Base-by-base conservation (phyloP, 2,329 filamentous ascomycete genomes). In the Raffaelea deltoideospora region DNA sequence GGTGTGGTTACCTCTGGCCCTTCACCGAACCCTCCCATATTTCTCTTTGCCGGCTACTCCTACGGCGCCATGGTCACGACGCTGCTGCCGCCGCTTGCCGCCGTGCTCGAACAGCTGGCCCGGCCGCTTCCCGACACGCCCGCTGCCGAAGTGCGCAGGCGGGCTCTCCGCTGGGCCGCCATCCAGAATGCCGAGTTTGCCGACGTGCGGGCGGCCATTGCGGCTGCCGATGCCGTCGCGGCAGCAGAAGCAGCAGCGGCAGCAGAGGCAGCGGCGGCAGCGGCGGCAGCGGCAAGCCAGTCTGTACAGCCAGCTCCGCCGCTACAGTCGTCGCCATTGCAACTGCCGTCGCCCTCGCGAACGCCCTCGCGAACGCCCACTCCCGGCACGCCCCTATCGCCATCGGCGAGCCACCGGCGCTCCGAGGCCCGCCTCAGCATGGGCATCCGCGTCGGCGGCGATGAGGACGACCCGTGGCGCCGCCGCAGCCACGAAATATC, bases 1-100 rank as follows among this genome's bases (percentile, higher is more conserved):
- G n/a, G n/a, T n/a, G n/a, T n/a, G n/a, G n/a, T n/a, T n/a, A 23
- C 29, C 11, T 20, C 20, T 11, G 17, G 18, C 10, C 35, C 30
- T 15, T 30, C 45, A 7, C 37, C 41, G 34, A 43, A 10, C 11
- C 24, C 33, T 4, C 58, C 55, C 3, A 38, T 63, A 33, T 50
- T 76, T 3, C 48, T 94, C 5, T 62, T 36, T 7, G 79, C 71
- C 2, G 87, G 87, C 11, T 95, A 95, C 54, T 94, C 86, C 0
- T 95, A 95, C 54, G 90, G 90, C 31, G 83, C 85, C 5, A 69
- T 94, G 50, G 72, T 96, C 28, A 76, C 84, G 3, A 75, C 71
- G 1, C 74, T 79, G 39, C 66, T 93, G 0, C 83, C 85, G 0
- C 63, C 74, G 0, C 57, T 78, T 26, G 53, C 61, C 10, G 55